Percentiles rank a stretch among this genome's conserved stretches.
phyloP scores from a whole-genome alignment of 306 rosid genomes.

The Lathyrus oleraceus region DNA sequence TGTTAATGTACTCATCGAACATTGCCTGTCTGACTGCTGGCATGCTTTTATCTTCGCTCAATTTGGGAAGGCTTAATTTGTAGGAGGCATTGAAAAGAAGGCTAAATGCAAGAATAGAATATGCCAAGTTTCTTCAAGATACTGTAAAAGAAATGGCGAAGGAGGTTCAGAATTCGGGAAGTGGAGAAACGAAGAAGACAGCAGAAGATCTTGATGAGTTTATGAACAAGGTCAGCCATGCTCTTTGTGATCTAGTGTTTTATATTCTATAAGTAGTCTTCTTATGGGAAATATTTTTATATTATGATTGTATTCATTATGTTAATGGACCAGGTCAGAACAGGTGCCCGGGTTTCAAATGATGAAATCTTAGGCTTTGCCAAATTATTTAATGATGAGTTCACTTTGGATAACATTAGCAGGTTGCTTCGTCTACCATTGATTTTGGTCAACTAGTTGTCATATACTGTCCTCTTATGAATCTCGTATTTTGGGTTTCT shows the following conservation, averaged over 20 bases:
- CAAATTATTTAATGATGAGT: slow-evolving; percentile 84
- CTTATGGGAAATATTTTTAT: background rate
- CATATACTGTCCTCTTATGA: background rate
- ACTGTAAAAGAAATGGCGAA: slow-evolving; percentile 93
- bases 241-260: slow-evolving; percentile 21
- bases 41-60: slow-evolving; percentile 33
- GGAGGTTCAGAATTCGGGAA: slow-evolving; percentile 74
- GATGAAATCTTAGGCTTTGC: slow-evolving; percentile 89
- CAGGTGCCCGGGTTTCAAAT: slow-evolving; percentile 66
- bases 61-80: slow-evolving; percentile 40
- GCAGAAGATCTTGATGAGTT: slow-evolving; percentile 89
- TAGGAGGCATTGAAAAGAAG: slow-evolving; percentile 84
- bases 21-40: slow-evolving; percentile 10
- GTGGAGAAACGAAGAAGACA: slow-evolving; percentile 80
- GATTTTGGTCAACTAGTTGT: slow-evolving; percentile 16
- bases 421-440: slow-evolving; percentile 49
- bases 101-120: slow-evolving; percentile 84
- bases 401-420: slow-evolving; percentile 89
- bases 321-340: slow-evolving; percentile 58
- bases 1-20: slow-evolving; percentile 23
- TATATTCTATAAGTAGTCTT: background rate
- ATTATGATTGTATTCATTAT: slow-evolving; percentile 9
- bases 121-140: slow-evolving; percentile 88
- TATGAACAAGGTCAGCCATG: slow-evolving; percentile 57
- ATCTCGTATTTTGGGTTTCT: slow-evolving; percentile 28